Conservation (phyloP, 2,329 filamentous ascomycete genomes). For the Stagonosporopsis vannaccii region DNA sequence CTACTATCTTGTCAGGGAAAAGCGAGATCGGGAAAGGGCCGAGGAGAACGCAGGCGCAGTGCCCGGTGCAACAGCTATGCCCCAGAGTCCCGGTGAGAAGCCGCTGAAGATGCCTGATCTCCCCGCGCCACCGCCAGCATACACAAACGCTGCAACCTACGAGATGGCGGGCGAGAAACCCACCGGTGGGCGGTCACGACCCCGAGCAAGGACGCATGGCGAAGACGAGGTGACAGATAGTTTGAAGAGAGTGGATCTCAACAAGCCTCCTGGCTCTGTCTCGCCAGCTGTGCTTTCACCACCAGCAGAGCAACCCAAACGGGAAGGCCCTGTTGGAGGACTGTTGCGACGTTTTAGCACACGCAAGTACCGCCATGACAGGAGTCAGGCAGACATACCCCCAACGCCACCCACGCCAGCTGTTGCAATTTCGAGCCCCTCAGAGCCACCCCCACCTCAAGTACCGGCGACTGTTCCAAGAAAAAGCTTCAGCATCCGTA, state of each 20-base stretch:
- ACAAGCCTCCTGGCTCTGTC: conserved; percentile 56
- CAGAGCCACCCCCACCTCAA: conserved; percentile 57
- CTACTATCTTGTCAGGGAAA: conserved; percentile 96
- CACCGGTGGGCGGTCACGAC: conserved; percentile 81
- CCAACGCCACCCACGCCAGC: conserved; percentile 75
- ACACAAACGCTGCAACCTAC: conserved; percentile 85
- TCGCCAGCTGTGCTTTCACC: conserved; percentile 63
- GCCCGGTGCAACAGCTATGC: conserved; percentile 65
- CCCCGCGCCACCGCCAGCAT: conserved; percentile 80
- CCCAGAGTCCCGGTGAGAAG: conserved; percentile 63
- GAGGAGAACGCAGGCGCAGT: conserved; percentile 67
- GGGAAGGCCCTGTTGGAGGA: conserved; percentile 85
- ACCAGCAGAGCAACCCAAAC: conserved; percentile 67
- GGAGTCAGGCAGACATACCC: conserved; percentile 62
- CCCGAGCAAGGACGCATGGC: conserved; percentile 89
- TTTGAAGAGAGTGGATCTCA: conserved; percentile 69
- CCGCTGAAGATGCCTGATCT: conserved; percentile 75
- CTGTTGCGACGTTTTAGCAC: conserved; percentile 91
- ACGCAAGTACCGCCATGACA: conserved; percentile 67
- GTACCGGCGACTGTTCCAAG: conserved; percentile 65
- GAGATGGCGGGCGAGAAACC: conserved; percentile 90
- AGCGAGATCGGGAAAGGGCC: conserved; percentile 78
- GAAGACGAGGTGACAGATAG: conserved; percentile 86
- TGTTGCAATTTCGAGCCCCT: conserved; percentile 80
- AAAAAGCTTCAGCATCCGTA: conserved; percentile 88